A percentile compares a stretch with the other conserved stretches of the same genome.
phyloP scores from a whole-genome alignment of 495 filamentous ascomycete genomes.

The Lophiotrema nucula region DNA sequence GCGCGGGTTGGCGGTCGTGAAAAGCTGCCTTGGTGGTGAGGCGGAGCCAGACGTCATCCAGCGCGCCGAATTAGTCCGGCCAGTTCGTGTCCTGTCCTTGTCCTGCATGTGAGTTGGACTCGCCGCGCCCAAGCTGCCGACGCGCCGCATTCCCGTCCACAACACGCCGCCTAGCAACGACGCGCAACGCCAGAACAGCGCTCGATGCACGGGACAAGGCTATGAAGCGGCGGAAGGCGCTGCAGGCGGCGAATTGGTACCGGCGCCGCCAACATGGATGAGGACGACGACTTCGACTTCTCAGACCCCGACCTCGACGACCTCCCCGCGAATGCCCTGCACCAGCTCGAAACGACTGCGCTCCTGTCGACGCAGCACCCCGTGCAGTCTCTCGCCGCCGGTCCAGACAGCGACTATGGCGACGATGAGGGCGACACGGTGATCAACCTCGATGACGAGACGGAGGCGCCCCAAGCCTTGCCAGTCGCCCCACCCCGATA shows the following conservation, averaged over 20 bases:
- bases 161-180: too few relatives aligned
- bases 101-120: constrained; percentile 7
- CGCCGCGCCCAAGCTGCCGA: background rate
- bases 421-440: constrained; percentile 42
- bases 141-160: background rate
- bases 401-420: constrained; percentile 43
- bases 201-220: too few relatives aligned
- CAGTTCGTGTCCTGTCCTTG: too few relatives aligned
- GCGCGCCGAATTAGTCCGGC: background rate
- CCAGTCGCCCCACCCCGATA: constrained; percentile 1
- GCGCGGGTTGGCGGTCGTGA: background rate
- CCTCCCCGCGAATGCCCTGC: constrained; percentile 39
- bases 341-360: constrained; percentile 40
- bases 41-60: background rate
- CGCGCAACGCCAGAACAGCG: too few relatives aligned
- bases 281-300: constrained; percentile 60
- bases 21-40: background rate
- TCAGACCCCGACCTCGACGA: constrained; percentile 55
- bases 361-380: constrained; percentile 38
- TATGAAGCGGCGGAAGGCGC: too few relatives aligned
- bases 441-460: constrained; percentile 41
- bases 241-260: background rate
- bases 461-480: background rate
- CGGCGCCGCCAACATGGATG: constrained; percentile 57
- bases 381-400: constrained; percentile 1